phyloP scores from a whole-genome alignment of 2,329 filamentous ascomycete genomes.

The Cladosporium sp. region DNA sequence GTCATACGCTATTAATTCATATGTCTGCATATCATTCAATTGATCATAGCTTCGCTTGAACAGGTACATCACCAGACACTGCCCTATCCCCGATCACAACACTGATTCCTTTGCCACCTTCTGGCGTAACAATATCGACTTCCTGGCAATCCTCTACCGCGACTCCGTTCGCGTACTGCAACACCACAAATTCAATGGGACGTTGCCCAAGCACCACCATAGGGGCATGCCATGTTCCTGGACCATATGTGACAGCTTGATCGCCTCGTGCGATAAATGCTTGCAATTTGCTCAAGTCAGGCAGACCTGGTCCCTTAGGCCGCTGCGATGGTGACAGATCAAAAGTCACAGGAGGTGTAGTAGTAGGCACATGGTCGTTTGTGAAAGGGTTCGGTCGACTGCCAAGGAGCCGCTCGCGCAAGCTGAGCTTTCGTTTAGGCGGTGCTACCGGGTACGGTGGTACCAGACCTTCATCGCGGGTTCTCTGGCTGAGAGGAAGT shows the following conservation, averaged over 20 bases:
- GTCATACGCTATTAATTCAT: no score
- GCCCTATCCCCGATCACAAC: conserved; percentile 27
- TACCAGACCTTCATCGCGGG: conserved; percentile 17
- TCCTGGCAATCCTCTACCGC: conserved; percentile 85
- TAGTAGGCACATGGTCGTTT: conserved; percentile 41
- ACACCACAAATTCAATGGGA: conserved; percentile 79
- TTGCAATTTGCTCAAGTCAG: conserved; percentile 65
- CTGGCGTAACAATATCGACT: conserved; percentile 44
- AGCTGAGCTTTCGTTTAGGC: conserved; percentile 22
- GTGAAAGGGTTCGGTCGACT: conserved; percentile 46
- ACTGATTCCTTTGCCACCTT: conserved; percentile 21
- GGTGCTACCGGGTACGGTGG: conserved; percentile 41
- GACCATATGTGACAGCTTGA: conserved; percentile 87
- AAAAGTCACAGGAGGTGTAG: conserved; percentile 19
- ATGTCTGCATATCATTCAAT: no score
- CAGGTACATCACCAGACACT: conserved; percentile 7
- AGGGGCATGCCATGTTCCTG: conserved; percentile 93
- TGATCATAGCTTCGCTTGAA: conserved; percentile 22
- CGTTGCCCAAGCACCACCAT: conserved; percentile 79
- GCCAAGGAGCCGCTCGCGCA: conserved; percentile 39
- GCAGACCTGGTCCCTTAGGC: conserved; percentile 53
- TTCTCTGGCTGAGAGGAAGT: conserved; percentile 42
- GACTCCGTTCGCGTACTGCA: conserved; percentile 84
- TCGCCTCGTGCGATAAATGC: conserved; percentile 75
- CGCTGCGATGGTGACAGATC: conserved; percentile 19